Conservation (phyloP, 176 grass and related monocot species). For the Juncus effusus region DNA sequence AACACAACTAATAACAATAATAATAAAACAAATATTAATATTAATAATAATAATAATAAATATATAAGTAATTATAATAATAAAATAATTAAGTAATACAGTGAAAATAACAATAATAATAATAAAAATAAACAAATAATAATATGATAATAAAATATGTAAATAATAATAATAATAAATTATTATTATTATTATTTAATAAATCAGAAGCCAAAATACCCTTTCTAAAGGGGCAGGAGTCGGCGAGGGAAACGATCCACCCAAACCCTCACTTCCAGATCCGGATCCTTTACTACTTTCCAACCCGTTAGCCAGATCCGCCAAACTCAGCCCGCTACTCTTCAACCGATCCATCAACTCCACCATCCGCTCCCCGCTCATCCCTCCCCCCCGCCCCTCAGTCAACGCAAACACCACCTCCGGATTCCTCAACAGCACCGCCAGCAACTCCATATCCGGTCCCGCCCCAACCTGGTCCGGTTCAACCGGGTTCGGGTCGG, state of each 20-base stretch:
- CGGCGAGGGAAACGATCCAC: constrained; percentile 77
- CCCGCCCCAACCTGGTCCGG: constrained; percentile 15
- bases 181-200: constrained; percentile 10
- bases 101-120: too few species aligned
- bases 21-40: too few species aligned
- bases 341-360: constrained; percentile 85
- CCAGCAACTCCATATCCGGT: constrained; percentile 82
- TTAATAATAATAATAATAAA: background rate
- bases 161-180: background rate
- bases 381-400: constrained; percentile 38
- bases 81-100: too few species aligned
- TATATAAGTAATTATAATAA: constrained; percentile 16
- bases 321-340: constrained; percentile 58
- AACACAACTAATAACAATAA: background rate
- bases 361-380: constrained; percentile 58
- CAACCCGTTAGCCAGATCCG: constrained; percentile 47
- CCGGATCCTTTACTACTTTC: constrained; percentile 29
- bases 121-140: too few species aligned
- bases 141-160: too few species aligned
- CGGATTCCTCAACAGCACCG: constrained; percentile 86
- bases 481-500: constrained; percentile 1
- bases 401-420: constrained; percentile 92
- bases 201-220: too few species aligned
- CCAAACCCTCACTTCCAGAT: constrained; percentile 31
- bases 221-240: constrained; percentile 57